These are phyloP conservation scores for Penicillium ochrochloron DNA, from an alignment of 495 filamentous ascomycete species.

Conservation along the genomic window DNA sequence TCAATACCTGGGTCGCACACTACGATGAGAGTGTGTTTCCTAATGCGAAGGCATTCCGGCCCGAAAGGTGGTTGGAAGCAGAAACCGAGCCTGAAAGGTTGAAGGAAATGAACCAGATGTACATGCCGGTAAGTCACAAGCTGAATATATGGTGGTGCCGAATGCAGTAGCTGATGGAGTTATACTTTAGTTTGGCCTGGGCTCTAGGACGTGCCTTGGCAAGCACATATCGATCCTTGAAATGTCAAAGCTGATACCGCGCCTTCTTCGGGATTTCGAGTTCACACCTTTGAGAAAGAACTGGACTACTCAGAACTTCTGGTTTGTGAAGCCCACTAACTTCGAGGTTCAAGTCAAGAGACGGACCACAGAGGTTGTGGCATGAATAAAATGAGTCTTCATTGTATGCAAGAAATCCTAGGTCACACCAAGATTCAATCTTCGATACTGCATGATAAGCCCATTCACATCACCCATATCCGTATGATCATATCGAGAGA, in stretches of 20 bases:
- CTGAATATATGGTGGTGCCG: background rate
- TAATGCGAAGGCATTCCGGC: conserved; percentile 37
- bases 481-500: conserved; percentile 32
- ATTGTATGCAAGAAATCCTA: background rate
- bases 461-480: conserved; percentile 40
- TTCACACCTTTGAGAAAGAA: conserved; percentile 35
- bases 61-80: conserved; percentile 46
- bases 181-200: conserved; percentile 48
- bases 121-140: conserved; percentile 42
- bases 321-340: conserved; percentile 54
- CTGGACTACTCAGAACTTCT: conserved; percentile 49
- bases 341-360: conserved; percentile 35
- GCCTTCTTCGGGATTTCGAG: conserved; percentile 49
- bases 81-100: conserved; percentile 35
- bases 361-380: background rate
- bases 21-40: conserved; percentile 52
- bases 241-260: conserved; percentile 54
- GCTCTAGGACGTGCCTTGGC: conserved; percentile 51
- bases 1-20: conserved; percentile 58
- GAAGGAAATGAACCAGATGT: conserved; percentile 49
- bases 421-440: conserved; percentile 29
- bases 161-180: background rate
- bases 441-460: conserved; percentile 38
- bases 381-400: background rate
- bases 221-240: conserved; percentile 54